Conservation (phyloP, 2,329 filamentous ascomycete species). For the Phyllosticta citriasiana region DNA sequence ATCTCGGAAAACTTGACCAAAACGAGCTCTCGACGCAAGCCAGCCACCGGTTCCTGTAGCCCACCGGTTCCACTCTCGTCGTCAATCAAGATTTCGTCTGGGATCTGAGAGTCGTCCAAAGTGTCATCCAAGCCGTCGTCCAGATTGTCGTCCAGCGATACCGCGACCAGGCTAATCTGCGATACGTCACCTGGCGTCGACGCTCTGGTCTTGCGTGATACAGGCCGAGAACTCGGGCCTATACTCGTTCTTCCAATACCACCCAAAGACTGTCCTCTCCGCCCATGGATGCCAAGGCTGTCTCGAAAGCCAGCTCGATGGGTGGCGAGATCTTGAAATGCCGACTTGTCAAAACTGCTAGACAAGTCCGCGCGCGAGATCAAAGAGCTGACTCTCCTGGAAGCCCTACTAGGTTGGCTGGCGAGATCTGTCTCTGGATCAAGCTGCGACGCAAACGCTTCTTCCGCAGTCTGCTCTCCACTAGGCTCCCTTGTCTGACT, state of each 20-base stretch:
- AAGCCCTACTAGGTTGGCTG: slow-evolving; percentile 46
- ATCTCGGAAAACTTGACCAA: slow-evolving; percentile 27
- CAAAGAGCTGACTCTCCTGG: slow-evolving; percentile 83
- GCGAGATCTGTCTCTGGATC: slow-evolving; percentile 40
- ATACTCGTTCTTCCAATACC: slow-evolving; percentile 56
- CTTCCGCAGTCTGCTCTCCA: slow-evolving; percentile 33
- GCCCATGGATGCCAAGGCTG: slow-evolving; percentile 41
- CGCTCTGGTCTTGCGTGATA: slow-evolving; percentile 36
- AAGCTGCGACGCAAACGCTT: slow-evolving; percentile 39
- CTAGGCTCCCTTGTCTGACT: slow-evolving; percentile 22
- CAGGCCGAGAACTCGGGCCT: slow-evolving; percentile 3
- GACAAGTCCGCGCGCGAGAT: slow-evolving; percentile 80
- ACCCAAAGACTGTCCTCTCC: slow-evolving; percentile 66
- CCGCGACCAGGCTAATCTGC: slow-evolving; percentile 27
- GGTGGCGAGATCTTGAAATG: slow-evolving; percentile 64
- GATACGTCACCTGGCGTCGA: slow-evolving; percentile 44
- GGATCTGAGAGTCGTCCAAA: slow-evolving; percentile 29
- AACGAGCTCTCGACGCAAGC: slow-evolving; percentile 29
- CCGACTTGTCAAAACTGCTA: slow-evolving; percentile 67
- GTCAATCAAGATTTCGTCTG: slow-evolving; percentile 26
- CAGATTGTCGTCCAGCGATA: slow-evolving; percentile 28
- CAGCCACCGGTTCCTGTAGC: slow-evolving; percentile 24
- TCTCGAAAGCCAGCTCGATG: slow-evolving; percentile 34
- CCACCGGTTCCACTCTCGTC: slow-evolving; percentile 19
- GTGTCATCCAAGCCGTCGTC: slow-evolving; percentile 29